Base-by-base conservation (phyloP, 1,284 basidiomycete species). In the Fomitopsis palustris region DNA sequence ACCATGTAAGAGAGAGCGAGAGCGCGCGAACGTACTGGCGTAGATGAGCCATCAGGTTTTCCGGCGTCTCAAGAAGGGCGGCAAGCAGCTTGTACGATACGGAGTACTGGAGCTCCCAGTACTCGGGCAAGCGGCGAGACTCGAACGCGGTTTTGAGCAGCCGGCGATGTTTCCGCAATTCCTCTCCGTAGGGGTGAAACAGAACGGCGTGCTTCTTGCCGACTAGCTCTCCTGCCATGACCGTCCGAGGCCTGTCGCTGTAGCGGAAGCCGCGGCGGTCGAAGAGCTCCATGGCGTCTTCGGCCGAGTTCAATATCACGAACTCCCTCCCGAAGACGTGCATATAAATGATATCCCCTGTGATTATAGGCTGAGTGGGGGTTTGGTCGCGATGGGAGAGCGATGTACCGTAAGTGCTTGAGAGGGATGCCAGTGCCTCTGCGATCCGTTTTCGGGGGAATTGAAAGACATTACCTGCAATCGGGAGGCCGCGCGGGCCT, bases 251-350 rank as follows among this genome's bases (percentile, higher is more conserved):
- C 33, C 53, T 55, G 16, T 72, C 70, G 31, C 71, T 74, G 58
- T 75, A 76, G 25, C 68, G 69, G 4, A 61, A 47, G 9, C 70
- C 68, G 37, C 72, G 63, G 53, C 71, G 72, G 10, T 74, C 74
- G 35, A 77, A 61, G 0, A 77, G 62, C 9, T 74, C 75, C 2
- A 58, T 61, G 12, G 74, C 72, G 2, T 68, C 69, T 54, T 73
- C 56, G 8, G 62, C 51, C 14, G 70, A 70, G 60, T 74, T 76
- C 8, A 78, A 53, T 8, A 75, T 58, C 25, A 76, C 61, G 42
- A 76, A 66, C 14, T 65, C 58, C 31, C 63, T 55, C 10, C 73
- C 70, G 8, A 72, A 58, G 14, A 70, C 55, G 17, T 64, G 61
- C 16, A 75, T 55, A 52, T 73, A 65, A 19, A 73, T 66, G 9